Evolutionary conservation across 805 yeast species (phyloP).

Genomic region (Brettanomyces bruxellensis): DNA sequence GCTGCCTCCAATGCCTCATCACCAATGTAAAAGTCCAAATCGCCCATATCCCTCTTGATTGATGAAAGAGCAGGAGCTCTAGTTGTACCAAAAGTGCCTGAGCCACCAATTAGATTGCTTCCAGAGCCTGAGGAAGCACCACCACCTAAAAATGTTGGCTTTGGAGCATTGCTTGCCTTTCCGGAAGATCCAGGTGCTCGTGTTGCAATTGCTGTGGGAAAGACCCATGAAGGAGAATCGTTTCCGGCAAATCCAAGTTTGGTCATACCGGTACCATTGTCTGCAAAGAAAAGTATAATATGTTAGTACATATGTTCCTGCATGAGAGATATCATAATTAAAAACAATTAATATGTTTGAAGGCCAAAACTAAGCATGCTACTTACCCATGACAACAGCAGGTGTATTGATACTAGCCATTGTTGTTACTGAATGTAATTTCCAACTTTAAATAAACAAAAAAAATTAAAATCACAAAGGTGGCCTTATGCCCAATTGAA

Average conservation of each 20-base stretch:
- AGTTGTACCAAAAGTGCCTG: conserved; percentile 35
- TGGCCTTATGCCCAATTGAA: no score
- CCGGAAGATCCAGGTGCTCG: conserved; percentile 35
- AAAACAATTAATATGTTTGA: no score
- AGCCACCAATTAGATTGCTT: neutral
- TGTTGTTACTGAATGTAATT: neutral
- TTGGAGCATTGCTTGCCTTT: conserved; percentile 35
- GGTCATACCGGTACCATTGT: conserved; percentile 95
- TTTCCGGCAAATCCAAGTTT: conserved; percentile 98
- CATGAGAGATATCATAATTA: no score
- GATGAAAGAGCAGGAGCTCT: conserved; percentile 17
- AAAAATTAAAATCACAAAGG: neutral
- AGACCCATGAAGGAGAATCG: conserved; percentile 93
- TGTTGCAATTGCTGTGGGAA: conserved; percentile 95
- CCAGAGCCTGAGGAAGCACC: conserved; percentile 9
- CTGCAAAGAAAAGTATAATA: conserved; percentile 7
- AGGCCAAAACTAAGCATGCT: no score
- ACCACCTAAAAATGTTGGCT: conserved; percentile 34
- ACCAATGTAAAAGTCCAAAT: conserved; percentile 89
- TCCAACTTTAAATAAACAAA: no score
- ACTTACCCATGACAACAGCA: conserved; percentile 72
- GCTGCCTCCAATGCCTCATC: conserved; percentile 91
- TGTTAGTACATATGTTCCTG: conserved; percentile 1
- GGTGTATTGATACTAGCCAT: conserved; percentile 71
- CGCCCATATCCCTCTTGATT: conserved; percentile 80